Conservation (phyloP, 805 yeast genomes). For the Schwanniomyces pseudopolymorphus region DNA sequence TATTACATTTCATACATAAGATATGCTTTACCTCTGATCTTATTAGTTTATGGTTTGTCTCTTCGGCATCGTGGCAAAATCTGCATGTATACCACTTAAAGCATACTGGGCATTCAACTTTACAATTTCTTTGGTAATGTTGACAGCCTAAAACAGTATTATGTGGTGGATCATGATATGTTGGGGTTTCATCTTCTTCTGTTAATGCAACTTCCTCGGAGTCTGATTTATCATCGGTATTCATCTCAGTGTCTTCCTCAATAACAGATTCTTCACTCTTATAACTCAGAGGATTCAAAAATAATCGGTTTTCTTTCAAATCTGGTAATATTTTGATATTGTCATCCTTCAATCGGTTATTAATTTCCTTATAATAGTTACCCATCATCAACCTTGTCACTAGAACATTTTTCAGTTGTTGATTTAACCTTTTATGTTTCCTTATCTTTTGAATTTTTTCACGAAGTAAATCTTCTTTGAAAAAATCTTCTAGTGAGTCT, state of each 20-base stretch:
- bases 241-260: background rate
- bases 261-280: slow-evolving; percentile 3
- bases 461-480: slow-evolving; percentile 42
- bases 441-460: slow-evolving; percentile 50
- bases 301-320: slow-evolving; percentile 16
- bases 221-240: slow-evolving; percentile 4
- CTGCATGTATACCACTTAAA: slow-evolving; percentile 77
- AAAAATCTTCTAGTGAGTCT: slow-evolving; percentile 35
- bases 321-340: slow-evolving; percentile 9
- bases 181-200: slow-evolving; percentile 46
- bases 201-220: slow-evolving; percentile 47
- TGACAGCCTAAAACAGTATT: slow-evolving; percentile 65
- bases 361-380: slow-evolving; percentile 53
- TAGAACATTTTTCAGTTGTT: slow-evolving; percentile 46
- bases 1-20: slow-evolving; percentile 77
- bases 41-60: slow-evolving; percentile 43
- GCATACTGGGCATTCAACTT: slow-evolving; percentile 77
- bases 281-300: slow-evolving; percentile 8
- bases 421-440: slow-evolving; percentile 32
- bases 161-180: slow-evolving; percentile 45
- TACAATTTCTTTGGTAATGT: slow-evolving; percentile 83
- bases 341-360: slow-evolving; percentile 25
- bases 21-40: slow-evolving; percentile 64
- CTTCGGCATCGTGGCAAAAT: slow-evolving; percentile 75
- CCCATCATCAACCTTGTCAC: slow-evolving; percentile 71